Evolutionary conservation across 495 filamentous ascomycete genomes (phyloP).

Genomic region (Penicillium chermesinum): DNA sequence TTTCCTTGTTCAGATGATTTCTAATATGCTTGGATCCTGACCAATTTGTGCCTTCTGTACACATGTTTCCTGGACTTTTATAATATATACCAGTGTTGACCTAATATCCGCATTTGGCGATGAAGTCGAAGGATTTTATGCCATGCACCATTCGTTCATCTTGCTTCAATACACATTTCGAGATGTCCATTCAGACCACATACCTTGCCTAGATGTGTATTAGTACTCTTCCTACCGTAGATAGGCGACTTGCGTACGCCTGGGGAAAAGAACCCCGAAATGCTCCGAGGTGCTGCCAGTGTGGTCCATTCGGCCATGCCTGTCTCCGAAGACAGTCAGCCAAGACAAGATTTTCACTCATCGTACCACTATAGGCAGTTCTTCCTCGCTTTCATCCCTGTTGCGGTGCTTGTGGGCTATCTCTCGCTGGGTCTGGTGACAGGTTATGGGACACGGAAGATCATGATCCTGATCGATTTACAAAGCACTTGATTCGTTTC

Average conservation of each 20-base stretch:
- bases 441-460: no score
- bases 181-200: neutral
- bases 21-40: neutral
- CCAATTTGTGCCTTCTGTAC: neutral
- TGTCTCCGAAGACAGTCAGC: no score
- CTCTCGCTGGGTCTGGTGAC: no score
- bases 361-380: neutral
- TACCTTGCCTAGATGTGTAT: no score
- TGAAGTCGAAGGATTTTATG: neutral
- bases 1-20: neutral
- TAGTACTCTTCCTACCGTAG: no score
- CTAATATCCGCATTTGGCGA: neutral
- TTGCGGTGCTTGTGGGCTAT: neutral
- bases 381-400: neutral
- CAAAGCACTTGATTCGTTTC: neutral
- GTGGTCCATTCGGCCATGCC: no score
- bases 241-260: neutral
- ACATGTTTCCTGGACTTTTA: neutral
- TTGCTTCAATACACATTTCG: neutral
- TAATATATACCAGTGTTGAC: neutral
- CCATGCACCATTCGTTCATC: neutral
- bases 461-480: no score
- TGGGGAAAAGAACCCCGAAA: no score
- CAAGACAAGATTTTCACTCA: no score
- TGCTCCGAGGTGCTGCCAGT: no score